Base-by-base conservation (phyloP, 116 monocot genomes). In the Iris pallida region DNA sequence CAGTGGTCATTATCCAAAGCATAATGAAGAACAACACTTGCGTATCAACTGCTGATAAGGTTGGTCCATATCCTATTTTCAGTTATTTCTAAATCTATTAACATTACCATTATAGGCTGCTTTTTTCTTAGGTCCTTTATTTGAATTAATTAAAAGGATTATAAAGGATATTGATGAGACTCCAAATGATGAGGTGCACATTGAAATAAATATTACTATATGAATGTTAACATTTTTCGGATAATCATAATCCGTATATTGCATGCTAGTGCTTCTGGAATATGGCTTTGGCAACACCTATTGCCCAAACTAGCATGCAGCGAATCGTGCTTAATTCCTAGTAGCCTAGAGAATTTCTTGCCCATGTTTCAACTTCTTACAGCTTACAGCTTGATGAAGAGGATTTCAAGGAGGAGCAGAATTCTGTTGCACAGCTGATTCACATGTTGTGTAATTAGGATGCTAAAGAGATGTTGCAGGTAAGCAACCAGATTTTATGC, bases 321-420 rank as follows among this genome's bases (percentile, higher is more conserved):
- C 64, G 12, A 46, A n/a, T 51, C 65, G 11, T 52, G 64, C 64
- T 62, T n/a, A n/a, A n/a, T 46, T 46, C 6, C 47, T 64, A 0
- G 8, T 18, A 10, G 9, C 10, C 67, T 60, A n/a, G 44, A 8
- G 16, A 12, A 8, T 59, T 20, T 42, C 65, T 57, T 8, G 57
- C 8, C 43, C 46, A 12, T 9, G 46, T 55, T 66, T 13, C 16
- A 9, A 18, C 47, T 60, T n/a, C 6, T 59, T 80, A 4, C 70
- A n/a, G n/a, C n/a, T n/a, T n/a, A n/a, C n/a, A 94, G 94, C 77
- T 90, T 82, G 98, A 99, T 79, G 98, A 99, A 73, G 98, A 99
- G 68, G 98, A 99, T 77, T 99, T 99, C 71, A 88, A 90, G 70
- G 98, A 99, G 86, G 98, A 99, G 58, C 98, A 99, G 62, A 99